Base-by-base conservation (phyloP, 805 yeast genomes). In the Pichia manshurica region DNA sequence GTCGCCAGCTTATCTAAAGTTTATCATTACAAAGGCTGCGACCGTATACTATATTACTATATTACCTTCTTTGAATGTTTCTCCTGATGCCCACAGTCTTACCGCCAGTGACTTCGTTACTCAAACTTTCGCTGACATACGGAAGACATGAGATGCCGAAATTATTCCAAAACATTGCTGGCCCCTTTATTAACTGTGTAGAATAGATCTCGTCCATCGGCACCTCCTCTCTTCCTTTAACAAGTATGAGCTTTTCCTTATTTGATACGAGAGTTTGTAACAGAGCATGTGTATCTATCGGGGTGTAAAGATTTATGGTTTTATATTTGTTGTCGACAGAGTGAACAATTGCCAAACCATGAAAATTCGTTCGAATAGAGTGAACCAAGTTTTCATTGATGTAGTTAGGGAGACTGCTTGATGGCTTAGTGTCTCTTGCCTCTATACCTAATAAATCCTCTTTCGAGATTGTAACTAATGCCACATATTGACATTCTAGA, bases 321-420 rank as follows among this genome's bases (percentile, higher is more conserved):
- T 66, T 57, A 1, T 64, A 57, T 0, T 51, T 48, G 0, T 52
- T 48, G 53, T 82, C 74, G 12, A 87, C 64, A 1, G 91, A 83
- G 58, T 88, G 96, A 0, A 87, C 70, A 42, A 87, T 67, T 1
- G 77, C 80, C 31, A 84, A 62, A 0, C 86, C 82, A 17, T 71
- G 53, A 51, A 75, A 79, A 3, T 55, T 47, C 6, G 43, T 9
- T 38, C 10, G 23, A 37, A 48, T 45, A n/a, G 54, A 45, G 12
- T 36, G 38, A 20, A 56, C 22, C 1, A 50, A 54, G 35, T 43
- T 34, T 0, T 53, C 56, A 5, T 56, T 31, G 7, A 61, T 42
- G 29, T 68, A 52, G 32, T 69, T 70, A 4, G 62, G 63, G 1
- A 57, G 29, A 7, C 53, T 49, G 5, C 44, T 41, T 4, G 39